These are phyloP conservation scores for Rhodotorula kratochvilovae DNA, from an alignment of 768 basidiomycete species.

Conservation along the genomic window DNA sequence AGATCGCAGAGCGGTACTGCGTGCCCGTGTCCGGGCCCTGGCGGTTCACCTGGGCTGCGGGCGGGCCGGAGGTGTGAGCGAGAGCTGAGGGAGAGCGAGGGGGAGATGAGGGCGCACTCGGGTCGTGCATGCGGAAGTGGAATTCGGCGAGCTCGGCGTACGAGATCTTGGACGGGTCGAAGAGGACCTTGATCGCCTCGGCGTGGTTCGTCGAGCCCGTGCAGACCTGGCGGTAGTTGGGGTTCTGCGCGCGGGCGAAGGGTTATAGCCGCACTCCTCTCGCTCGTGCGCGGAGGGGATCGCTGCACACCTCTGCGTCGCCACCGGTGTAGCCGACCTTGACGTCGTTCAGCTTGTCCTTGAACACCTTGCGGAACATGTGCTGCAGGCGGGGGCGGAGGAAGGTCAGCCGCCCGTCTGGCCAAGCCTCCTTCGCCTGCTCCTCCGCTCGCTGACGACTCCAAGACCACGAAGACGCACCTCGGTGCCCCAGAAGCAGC, in stretches of 20 bases:
- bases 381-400: conserved; percentile 10
- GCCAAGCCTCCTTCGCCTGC: background rate
- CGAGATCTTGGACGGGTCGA: conserved; percentile 64
- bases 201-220: conserved; percentile 77
- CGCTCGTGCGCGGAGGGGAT: too few species aligned
- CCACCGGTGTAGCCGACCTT: conserved; percentile 78
- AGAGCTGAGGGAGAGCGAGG: background rate
- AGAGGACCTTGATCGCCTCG: conserved; percentile 74
- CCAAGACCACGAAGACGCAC: background rate
- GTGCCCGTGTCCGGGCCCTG: conserved; percentile 43
- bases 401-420: background rate
- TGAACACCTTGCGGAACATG: conserved; percentile 34
- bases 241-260: conserved; percentile 43
- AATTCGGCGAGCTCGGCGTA: conserved; percentile 73
- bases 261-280: too few species aligned
- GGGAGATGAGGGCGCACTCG: background rate
- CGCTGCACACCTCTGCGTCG: conserved; percentile 49
- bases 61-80: background rate
- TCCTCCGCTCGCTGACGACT: background rate
- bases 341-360: conserved; percentile 53
- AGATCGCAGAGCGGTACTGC: conserved; percentile 95
- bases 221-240: conserved; percentile 72
- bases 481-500: conserved; percentile 32
- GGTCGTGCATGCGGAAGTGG: conserved; percentile 47
- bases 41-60: conserved; percentile 26